These are phyloP conservation scores for Peniophora sp. DNA, from an alignment of 1,284 basidiomycete species.

Conservation along the genomic window DNA sequence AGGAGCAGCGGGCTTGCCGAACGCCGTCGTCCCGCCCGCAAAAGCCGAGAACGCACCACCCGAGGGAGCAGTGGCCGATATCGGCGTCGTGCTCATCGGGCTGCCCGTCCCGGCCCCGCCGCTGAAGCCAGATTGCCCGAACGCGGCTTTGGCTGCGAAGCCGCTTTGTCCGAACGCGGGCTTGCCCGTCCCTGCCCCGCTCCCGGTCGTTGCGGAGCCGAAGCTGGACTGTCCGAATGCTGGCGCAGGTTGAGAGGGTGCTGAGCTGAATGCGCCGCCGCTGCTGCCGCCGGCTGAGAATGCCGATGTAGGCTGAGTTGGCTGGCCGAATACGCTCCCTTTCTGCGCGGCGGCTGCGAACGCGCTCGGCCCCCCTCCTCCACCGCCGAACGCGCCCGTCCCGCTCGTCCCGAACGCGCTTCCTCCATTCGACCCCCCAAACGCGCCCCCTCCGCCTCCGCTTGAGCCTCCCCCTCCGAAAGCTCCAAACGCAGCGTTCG, in stretches of 20 bases:
- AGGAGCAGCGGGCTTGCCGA: conserved; percentile 13
- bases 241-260: conserved; percentile 7
- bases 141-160: conserved; percentile 20
- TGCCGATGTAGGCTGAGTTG: conserved; percentile 6
- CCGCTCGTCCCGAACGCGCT: neutral
- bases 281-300: no score
- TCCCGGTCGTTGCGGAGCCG: conserved; percentile 12
- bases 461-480: neutral
- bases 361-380: neutral
- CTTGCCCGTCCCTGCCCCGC: conserved; percentile 9
- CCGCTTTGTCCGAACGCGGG: conserved; percentile 18
- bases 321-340: conserved; percentile 6
- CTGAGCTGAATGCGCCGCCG: neutral
- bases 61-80: conserved; percentile 5
- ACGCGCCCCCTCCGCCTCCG: neutral
- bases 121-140: conserved; percentile 23
- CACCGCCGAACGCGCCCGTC: neutral
- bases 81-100: conserved; percentile 12
- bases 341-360: conserved; percentile 7
- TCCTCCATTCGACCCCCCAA: neutral
- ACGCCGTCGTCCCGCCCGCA: conserved; percentile 19
- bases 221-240: conserved; percentile 16
- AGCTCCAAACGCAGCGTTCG: no score
- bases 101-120: conserved; percentile 15
- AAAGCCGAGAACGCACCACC: conserved; percentile 20